These are phyloP conservation scores for Oropetium thomaeum DNA, from an alignment of 176 grass and related monocot species.

Conservation along the genomic window DNA sequence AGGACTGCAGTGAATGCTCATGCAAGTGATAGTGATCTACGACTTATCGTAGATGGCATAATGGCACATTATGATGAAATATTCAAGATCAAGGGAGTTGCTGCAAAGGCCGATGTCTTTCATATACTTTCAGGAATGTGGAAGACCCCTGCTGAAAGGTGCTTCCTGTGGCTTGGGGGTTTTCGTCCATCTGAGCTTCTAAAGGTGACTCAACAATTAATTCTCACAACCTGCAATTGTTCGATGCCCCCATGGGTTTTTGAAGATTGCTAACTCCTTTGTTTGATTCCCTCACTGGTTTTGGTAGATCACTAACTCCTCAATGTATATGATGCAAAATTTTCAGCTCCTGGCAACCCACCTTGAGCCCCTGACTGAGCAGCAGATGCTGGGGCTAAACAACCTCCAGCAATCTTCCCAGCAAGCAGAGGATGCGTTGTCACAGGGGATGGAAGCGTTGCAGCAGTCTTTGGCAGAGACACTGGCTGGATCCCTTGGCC, in stretches of 20 bases:
- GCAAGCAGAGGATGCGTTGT: constrained; percentile 52
- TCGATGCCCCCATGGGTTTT: not conserved
- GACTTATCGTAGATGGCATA: constrained; percentile 56
- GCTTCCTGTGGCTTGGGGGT: constrained; percentile 63
- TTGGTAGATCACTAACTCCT: constrained; percentile 22
- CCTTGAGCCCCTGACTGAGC: constrained; percentile 49
- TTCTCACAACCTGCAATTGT: constrained; percentile 4
- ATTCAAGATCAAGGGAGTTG: constrained; percentile 53
- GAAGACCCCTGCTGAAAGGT: constrained; percentile 61
- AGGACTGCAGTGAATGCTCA: constrained; percentile 61
- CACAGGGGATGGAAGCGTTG: constrained; percentile 55
- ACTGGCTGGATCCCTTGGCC: constrained; percentile 63
- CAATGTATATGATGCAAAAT: not conserved
- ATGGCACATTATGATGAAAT: constrained; percentile 56
- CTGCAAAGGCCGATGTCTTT: constrained; percentile 58
- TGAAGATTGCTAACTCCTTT: constrained; percentile 19
- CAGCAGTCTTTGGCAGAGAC: constrained; percentile 70
- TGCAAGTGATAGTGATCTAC: constrained; percentile 61
- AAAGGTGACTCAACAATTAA: constrained; percentile 28
- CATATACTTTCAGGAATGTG: constrained; percentile 71
- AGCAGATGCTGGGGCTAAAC: constrained; percentile 39
- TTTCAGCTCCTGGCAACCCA: constrained; percentile 54
- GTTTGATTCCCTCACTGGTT: not conserved
- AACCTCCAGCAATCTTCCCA: constrained; percentile 60
- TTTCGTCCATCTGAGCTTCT: constrained; percentile 57